A percentile compares a stretch with the other conserved stretches of the same genome.
phyloP scores from a whole-genome alignment of 768 basidiomycete genomes.

The Lanmaoa pseudosensibilis region DNA sequence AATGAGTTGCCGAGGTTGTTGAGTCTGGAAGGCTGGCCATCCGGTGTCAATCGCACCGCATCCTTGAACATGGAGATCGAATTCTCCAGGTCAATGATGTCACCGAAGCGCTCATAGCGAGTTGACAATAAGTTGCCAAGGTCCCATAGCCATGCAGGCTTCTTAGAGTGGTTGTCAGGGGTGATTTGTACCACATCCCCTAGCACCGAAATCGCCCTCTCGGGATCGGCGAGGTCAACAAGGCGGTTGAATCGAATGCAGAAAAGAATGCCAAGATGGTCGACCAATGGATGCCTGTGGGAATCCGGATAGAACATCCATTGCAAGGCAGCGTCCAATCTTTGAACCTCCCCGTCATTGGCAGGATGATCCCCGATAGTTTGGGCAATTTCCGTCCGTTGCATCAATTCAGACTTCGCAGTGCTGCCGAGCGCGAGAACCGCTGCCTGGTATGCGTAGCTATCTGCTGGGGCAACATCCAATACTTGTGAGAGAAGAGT shows the following conservation, averaged over 20 bases:
- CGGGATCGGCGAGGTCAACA: not conserved
- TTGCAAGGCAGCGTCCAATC: not conserved
- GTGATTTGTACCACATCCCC: not conserved
- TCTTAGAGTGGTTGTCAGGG: not conserved
- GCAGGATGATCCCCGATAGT: too few species aligned
- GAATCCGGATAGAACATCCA: not conserved
- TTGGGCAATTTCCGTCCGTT: not conserved
- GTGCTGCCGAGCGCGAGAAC: not conserved
- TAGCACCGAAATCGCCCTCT: not conserved
- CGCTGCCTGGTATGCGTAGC: not conserved
- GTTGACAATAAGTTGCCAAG: not conserved
- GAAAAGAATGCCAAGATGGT: not conserved
- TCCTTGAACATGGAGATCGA: too few species aligned
- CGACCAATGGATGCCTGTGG: not conserved
- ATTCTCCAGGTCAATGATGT: too few species aligned
- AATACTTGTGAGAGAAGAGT: not conserved
- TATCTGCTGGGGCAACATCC: not conserved
- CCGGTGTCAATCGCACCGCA: too few species aligned
- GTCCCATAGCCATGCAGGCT: not conserved
- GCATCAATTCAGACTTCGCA: not conserved
- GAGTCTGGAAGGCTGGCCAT: too few species aligned
- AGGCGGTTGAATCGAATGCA: not conserved
- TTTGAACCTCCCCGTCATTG: not conserved
- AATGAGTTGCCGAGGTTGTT: too few species aligned
- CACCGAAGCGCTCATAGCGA: not conserved